Conservation (phyloP, 176 grass and related monocot species). For the Rhynchospora tenuis region DNA sequence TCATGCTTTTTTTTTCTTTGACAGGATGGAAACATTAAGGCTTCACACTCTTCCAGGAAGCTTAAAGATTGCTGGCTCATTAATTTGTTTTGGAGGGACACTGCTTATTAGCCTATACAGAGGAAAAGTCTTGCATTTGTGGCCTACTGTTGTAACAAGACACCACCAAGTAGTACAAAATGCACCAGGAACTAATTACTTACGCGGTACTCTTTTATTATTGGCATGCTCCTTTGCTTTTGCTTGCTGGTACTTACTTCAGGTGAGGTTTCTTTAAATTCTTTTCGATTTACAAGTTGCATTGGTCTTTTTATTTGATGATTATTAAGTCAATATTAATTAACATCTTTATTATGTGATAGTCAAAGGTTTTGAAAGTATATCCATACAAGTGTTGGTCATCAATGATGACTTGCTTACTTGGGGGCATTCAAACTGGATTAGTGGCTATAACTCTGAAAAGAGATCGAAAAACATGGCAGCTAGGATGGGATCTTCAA, state of each 20-base stretch:
- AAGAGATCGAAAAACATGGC: constrained; percentile 35
- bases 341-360: neutral
- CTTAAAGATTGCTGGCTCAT: constrained; percentile 19
- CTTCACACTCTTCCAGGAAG: constrained; percentile 9
- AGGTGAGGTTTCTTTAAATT: constrained; percentile 14
- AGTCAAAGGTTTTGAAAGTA: constrained; percentile 50
- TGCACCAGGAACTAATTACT: neutral
- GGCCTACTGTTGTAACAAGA: constrained; percentile 22
- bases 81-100: constrained; percentile 37
- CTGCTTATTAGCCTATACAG: constrained; percentile 51
- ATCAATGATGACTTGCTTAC: constrained; percentile 46
- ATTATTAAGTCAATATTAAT: no score
- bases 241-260: constrained; percentile 52
- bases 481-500: constrained; percentile 45
- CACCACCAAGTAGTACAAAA: neutral
- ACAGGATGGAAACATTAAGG: constrained; percentile 31
- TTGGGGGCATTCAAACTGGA: constrained; percentile 47
- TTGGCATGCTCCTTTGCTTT: constrained; percentile 27
- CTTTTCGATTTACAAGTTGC: no score
- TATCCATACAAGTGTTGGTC: constrained; percentile 65
- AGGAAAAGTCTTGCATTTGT: constrained; percentile 37
- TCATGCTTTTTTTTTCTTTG: no score
- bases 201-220: constrained; percentile 35
- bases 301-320: no score
- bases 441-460: constrained; percentile 35